Conservation (phyloP, 2,329 filamentous ascomycete genomes). For the Incumbomyces delicatus region DNA sequence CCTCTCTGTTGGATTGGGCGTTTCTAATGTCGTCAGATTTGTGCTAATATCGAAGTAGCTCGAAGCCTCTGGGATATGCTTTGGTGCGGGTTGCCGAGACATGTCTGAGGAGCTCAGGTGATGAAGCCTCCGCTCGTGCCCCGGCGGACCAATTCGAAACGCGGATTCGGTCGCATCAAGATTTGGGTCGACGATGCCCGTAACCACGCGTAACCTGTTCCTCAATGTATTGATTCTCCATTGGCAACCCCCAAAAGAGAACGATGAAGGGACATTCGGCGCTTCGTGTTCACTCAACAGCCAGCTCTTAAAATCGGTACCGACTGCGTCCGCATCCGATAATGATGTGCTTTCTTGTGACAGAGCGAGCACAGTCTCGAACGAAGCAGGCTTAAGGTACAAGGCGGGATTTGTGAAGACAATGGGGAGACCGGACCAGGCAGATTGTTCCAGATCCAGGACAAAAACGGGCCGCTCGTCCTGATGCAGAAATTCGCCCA, state of each 20-base stretch:
- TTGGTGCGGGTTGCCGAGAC: conserved; percentile 1
- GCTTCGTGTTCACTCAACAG: conserved; percentile 47
- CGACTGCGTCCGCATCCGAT: conserved; percentile 34
- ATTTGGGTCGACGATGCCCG: conserved; percentile 33
- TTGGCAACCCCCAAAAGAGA: conserved; percentile 52
- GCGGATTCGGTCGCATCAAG: conserved; percentile 24
- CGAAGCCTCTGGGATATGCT: background rate
- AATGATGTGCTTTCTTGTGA: conserved; percentile 33
- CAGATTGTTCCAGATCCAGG: conserved; percentile 55
- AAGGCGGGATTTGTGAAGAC: conserved; percentile 61
- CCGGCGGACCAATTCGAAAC: conserved; percentile 10
- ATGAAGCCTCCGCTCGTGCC: conserved; percentile 24
- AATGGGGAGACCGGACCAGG: conserved; percentile 46
- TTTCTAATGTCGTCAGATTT: background rate
- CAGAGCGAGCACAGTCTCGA: conserved; percentile 48
- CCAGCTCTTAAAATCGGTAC: conserved; percentile 61
- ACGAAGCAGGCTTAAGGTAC: conserved; percentile 45
- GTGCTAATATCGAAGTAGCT: conserved; percentile 16
- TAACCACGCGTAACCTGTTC: conserved; percentile 59
- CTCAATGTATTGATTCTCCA: conserved; percentile 65
- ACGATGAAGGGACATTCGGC: conserved; percentile 45
- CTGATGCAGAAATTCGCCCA: conserved; percentile 64
- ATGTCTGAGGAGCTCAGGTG: conserved; percentile 21
- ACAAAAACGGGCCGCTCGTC: conserved; percentile 70
- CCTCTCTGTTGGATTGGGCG: background rate